phyloP scores from a whole-genome alignment of 345 rosid species.

The Orychophragmus violaceus region DNA sequence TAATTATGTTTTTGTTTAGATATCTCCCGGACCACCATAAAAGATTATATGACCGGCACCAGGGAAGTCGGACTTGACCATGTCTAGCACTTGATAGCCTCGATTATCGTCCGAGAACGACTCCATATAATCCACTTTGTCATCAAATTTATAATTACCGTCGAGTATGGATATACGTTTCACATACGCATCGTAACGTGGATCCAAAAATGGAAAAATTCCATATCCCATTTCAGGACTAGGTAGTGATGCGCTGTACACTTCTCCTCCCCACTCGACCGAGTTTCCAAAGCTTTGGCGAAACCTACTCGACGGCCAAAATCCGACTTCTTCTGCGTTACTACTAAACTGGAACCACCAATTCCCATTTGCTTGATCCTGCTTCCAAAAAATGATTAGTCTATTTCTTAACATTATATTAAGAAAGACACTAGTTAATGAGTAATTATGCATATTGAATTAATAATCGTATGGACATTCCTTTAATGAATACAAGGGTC shows the following conservation, averaged over 20 bases:
- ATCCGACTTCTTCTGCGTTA: neutral
- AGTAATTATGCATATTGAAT: no score
- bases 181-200: neutral
- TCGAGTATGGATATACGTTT: slow-evolving; percentile 10
- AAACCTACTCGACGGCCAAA: slow-evolving; percentile 13
- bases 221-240: slow-evolving; percentile 25
- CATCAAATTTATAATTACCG: neutral
- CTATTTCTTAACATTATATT: neutral
- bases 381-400: neutral
- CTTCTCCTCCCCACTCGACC: slow-evolving; percentile 26
- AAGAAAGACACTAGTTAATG: no score
- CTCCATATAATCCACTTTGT: neutral
- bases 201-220: neutral
- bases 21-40: slow-evolving; percentile 16
- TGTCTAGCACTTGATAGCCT: neutral
- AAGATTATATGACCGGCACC: neutral
- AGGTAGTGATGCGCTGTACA: neutral
- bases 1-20: neutral
- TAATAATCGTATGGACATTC: no score
- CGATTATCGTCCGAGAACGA: neutral
- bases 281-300: neutral
- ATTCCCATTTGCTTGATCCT: slow-evolving; percentile 9
- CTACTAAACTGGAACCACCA: neutral
- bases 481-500: no score
- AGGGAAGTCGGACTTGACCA: neutral